phyloP scores from a whole-genome alignment of 2,329 filamentous ascomycete genomes.

The Helminthosporium solani region DNA sequence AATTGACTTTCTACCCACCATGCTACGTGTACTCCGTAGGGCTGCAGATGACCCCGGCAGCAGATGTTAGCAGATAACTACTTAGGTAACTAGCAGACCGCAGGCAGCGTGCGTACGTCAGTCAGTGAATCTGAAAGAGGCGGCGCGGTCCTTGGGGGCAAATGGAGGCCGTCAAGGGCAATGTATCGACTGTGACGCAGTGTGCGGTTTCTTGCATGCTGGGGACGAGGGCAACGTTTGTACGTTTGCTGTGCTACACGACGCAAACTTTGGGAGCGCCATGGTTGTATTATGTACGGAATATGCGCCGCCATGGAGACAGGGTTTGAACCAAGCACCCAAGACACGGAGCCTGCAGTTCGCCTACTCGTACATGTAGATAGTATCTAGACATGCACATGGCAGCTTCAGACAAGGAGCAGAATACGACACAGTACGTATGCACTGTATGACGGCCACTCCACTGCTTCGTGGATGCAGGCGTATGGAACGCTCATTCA shows the following conservation, averaged over 20 bases:
- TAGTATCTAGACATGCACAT: too few relatives aligned
- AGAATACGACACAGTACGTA: conserved; percentile 12
- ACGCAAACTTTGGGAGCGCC: too few relatives aligned
- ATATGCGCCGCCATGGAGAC: conserved; percentile 14
- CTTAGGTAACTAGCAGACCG: too few relatives aligned
- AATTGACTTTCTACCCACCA: conserved; percentile 40
- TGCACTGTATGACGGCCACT: conserved; percentile 28
- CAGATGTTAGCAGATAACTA: too few relatives aligned
- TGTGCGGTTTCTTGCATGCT: conserved; percentile 41
- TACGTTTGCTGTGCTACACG: conserved; percentile 36
- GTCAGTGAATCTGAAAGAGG: conserved; percentile 40
- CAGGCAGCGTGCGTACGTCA: conserved; percentile 32
- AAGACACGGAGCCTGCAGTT: conserved; percentile 11
- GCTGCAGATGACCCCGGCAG: conserved; percentile 23
- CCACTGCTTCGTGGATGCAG: conserved; percentile 28
- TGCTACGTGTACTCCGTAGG: conserved; percentile 34
- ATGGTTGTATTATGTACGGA: too few relatives aligned
- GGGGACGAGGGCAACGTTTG: conserved; percentile 24
- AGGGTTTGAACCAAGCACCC: conserved; percentile 4
- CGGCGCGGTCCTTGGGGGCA: conserved; percentile 21
- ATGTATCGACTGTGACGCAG: conserved; percentile 29
- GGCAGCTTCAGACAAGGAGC: conserved; percentile 23
- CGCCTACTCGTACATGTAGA: too few relatives aligned
- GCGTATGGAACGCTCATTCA: conserved; percentile 14
- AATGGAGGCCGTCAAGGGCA: conserved; percentile 19